Percentiles rank a stretch among this genome's conserved stretches.
phyloP scores from a whole-genome alignment of 495 filamentous ascomycete species.

The Cercophora sp. region DNA sequence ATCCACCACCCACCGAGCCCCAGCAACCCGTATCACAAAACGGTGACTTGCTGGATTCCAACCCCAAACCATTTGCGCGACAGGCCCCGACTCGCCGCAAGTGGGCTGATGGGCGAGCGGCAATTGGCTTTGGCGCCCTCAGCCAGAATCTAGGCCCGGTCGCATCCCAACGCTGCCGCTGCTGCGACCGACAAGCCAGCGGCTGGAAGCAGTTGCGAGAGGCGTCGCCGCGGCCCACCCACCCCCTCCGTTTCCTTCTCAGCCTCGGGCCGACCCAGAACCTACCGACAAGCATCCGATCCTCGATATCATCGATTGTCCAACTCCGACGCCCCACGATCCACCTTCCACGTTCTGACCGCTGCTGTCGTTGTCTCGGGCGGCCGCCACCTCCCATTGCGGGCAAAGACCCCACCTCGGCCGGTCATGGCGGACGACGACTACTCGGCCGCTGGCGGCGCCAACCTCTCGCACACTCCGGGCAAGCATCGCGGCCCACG shows the following conservation, averaged over 20 bases:
- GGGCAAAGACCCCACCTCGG: too few relatives aligned
- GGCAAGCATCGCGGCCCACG: constrained; percentile 45
- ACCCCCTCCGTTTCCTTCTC: constrained; percentile 11
- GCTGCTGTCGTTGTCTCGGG: background rate
- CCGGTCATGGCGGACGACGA: constrained; percentile 38
- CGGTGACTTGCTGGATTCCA: constrained; percentile 12
- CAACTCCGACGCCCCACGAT: background rate
- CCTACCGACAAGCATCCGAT: constrained; percentile 4
- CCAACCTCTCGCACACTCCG: constrained; percentile 14
- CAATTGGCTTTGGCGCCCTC: background rate
- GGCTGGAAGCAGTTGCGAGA: background rate
- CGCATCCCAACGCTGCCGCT: background rate
- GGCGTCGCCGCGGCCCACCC: background rate
- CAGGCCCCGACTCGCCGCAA: too few relatives aligned
- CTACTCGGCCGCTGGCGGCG: constrained; percentile 18
- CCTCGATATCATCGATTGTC: background rate
- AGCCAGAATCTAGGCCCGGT: background rate
- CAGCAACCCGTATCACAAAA: constrained; percentile 16
- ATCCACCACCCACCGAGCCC: constrained; percentile 1
- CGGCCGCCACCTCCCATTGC: background rate
- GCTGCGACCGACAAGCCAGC: background rate
- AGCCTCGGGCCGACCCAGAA: constrained; percentile 10
- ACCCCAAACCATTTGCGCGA: too few relatives aligned
- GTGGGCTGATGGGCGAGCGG: too few relatives aligned
- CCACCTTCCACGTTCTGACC: background rate